These are phyloP conservation scores for Yarrowia divulgata DNA, from an alignment of 805 yeast genomes.

Conservation along the genomic window DNA sequence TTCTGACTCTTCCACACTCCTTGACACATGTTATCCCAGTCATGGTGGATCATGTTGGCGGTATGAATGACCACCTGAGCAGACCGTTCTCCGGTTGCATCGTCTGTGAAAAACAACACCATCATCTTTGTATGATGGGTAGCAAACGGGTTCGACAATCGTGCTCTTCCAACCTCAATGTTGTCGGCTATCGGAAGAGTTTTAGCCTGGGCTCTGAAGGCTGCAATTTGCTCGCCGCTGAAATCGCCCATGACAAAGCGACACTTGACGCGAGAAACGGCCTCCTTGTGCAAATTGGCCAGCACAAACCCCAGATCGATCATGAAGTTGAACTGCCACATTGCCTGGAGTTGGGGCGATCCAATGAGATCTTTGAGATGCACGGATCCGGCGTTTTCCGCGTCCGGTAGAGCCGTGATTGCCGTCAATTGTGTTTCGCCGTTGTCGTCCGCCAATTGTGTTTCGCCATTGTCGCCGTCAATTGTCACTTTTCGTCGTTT, in stretches of 20 bases:
- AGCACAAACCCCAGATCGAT: conserved; percentile 46
- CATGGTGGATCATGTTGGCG: conserved; percentile 48
- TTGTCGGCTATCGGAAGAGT: conserved; percentile 31
- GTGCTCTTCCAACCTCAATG: conserved; percentile 43
- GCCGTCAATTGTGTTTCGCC: not conserved
- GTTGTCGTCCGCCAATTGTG: not conserved
- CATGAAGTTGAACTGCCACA: conserved; percentile 51
- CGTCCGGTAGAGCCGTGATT: not conserved
- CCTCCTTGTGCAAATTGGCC: conserved; percentile 42
- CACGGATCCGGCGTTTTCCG: conserved; percentile 43
- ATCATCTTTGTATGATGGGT: conserved; percentile 51
- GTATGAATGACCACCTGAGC: conserved; percentile 49
- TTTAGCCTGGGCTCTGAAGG: not conserved
- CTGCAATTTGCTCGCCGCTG: conserved; percentile 42
- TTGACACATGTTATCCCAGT: conserved; percentile 50
- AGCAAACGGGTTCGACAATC: conserved; percentile 44
- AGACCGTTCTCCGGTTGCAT: not conserved
- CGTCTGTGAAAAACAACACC: conserved; percentile 45
- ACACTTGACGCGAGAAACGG: conserved; percentile 40
- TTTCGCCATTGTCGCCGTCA: not conserved
- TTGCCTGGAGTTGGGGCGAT: conserved; percentile 41
- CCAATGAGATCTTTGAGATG: conserved; percentile 45
- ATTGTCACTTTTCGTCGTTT: conserved; percentile 10
- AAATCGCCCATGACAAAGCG: conserved; percentile 42
- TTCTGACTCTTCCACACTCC: conserved; percentile 46